phyloP scores from a whole-genome alignment of 2,329 filamentous ascomycete genomes.

The Aspergillus aculeatinus region DNA sequence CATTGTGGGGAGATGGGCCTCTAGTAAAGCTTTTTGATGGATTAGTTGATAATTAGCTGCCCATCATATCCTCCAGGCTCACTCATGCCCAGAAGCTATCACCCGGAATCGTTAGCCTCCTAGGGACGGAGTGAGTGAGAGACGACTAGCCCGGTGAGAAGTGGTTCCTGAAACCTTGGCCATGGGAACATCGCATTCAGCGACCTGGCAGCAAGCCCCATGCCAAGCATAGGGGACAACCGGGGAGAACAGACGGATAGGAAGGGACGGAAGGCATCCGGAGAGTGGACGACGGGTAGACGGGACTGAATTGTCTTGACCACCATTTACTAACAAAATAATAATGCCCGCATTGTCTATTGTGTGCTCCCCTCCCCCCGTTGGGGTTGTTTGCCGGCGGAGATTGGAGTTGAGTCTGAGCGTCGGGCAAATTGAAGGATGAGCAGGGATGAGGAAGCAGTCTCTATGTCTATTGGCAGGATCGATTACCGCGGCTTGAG shows the following conservation, averaged over 20 bases:
- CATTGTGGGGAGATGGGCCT: slow-evolving; percentile 2
- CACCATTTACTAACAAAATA: neutral
- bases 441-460: neutral
- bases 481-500: neutral
- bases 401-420: neutral
- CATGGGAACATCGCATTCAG: neutral
- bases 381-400: neutral
- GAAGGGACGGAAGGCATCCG: neutral
- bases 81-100: slow-evolving; percentile 1
- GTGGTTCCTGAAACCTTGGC: slow-evolving; percentile 13
- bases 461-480: neutral
- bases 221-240: slow-evolving; percentile 4
- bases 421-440: neutral
- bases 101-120: neutral
- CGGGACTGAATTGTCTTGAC: neutral
- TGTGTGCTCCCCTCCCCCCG: neutral
- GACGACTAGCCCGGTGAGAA: neutral
- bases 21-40: neutral
- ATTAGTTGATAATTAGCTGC: neutral
- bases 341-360: neutral
- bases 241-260: neutral
- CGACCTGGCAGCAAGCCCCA: neutral
- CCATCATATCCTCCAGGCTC: neutral
- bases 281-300: neutral
- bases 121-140: neutral